phyloP scores from a whole-genome alignment of 345 rosid species.

The Clausena lansium region DNA sequence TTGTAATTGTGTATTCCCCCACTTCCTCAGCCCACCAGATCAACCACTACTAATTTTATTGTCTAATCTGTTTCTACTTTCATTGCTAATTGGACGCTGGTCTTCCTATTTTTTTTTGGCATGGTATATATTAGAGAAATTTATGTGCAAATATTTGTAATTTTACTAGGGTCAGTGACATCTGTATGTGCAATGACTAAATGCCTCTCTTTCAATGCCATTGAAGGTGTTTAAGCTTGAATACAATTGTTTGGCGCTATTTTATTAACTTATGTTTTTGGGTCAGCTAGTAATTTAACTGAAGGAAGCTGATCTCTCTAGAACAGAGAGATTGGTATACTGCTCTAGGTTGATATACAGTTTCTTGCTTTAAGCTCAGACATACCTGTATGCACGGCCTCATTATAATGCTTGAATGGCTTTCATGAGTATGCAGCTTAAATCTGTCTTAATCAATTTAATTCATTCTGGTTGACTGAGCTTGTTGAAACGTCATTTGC shows the following conservation, averaged over 20 bases:
- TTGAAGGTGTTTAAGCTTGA: not conserved
- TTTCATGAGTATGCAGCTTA: not conserved
- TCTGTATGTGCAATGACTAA: not conserved
- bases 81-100: not conserved
- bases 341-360: not conserved
- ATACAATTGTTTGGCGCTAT: not conserved
- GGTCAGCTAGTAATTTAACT: not conserved
- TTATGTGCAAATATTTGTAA: not conserved
- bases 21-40: not conserved
- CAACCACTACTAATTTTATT: not conserved
- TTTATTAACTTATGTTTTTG: not conserved
- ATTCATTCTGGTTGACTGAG: not conserved
- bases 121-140: not conserved
- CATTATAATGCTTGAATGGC: not conserved
- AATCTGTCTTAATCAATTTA: too few species aligned
- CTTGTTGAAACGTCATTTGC: too few species aligned
- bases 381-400: not conserved
- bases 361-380: not conserved
- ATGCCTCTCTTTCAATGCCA: not conserved
- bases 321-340: not conserved
- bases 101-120: not conserved
- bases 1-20: not conserved
- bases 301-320: not conserved
- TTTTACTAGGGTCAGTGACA: too few species aligned
- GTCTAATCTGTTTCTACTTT: not conserved